Percentiles rank a stretch among this genome's conserved stretches.
Evolutionary conservation across 2,329 filamentous ascomycete species (phyloP).

Genomic region (Fonsecaea pugnacius): DNA sequence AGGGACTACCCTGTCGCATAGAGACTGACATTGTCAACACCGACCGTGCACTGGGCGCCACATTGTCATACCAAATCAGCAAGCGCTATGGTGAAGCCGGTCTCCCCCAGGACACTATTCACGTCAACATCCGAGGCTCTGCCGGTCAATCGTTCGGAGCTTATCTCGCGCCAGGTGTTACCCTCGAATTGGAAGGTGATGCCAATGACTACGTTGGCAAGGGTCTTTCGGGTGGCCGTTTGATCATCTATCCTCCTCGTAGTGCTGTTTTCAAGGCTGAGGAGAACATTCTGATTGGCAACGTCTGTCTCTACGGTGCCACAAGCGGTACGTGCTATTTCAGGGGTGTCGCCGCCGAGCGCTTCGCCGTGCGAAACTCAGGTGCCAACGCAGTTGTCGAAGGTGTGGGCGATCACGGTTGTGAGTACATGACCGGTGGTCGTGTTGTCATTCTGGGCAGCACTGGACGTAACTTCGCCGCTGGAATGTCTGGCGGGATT

Average conservation of each 20-base stretch:
- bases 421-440: slow-evolving; percentile 99
- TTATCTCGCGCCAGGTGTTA: slow-evolving; percentile 89
- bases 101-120: slow-evolving; percentile 88
- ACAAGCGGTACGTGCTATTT: slow-evolving; percentile 92
- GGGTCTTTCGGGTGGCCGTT: slow-evolving; percentile 86
- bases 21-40: slow-evolving; percentile 98
- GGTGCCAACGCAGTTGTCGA: slow-evolving; percentile 96
- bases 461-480: slow-evolving; percentile 95
- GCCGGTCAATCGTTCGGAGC: slow-evolving; percentile 97
- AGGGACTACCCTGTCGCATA: slow-evolving; percentile 87
- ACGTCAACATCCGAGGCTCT: slow-evolving; percentile 94
- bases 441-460: slow-evolving; percentile 83
- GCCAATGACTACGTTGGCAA: slow-evolving; percentile 97
- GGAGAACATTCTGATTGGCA: slow-evolving; percentile 91
- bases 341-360: slow-evolving; percentile 93
- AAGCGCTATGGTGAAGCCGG: slow-evolving; percentile 89
- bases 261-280: slow-evolving; percentile 92
- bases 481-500: slow-evolving; percentile 98
- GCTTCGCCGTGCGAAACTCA: slow-evolving; percentile 95
- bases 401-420: slow-evolving; percentile 93
- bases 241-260: slow-evolving; percentile 92
- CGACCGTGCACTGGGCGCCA: slow-evolving; percentile 89
- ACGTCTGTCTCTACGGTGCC: slow-evolving; percentile 92
- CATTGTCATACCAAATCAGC: slow-evolving; percentile 93
- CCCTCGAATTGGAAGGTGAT: slow-evolving; percentile 92